These are phyloP conservation scores for Rhizopus microsporus DNA, from an alignment of 371 early-diverging fungal species.

Conservation along the genomic window DNA sequence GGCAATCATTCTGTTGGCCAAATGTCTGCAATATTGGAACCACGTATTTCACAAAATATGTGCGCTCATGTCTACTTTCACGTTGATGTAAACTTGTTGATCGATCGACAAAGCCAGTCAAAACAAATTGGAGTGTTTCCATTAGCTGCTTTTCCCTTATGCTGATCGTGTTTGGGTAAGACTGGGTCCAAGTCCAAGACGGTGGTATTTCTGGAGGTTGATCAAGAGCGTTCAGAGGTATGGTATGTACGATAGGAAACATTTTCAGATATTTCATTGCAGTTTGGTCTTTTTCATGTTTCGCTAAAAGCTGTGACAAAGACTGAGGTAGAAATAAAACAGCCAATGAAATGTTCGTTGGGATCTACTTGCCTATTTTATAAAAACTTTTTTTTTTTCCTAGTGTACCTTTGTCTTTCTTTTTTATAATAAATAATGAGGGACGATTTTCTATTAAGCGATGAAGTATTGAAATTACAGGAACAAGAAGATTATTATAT, in stretches of 20 bases:
- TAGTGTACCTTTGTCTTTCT: slow-evolving; percentile 4
- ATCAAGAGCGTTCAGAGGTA: slow-evolving; percentile 6
- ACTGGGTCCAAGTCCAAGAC: not conserved
- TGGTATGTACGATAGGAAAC: not conserved
- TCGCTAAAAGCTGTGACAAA: too few species aligned
- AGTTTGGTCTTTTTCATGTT: not conserved
- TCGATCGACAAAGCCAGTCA: not conserved
- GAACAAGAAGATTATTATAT: slow-evolving; percentile 62
- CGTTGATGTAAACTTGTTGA: slow-evolving; percentile 7
- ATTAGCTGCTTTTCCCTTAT: slow-evolving; percentile 8
- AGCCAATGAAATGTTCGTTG: too few species aligned
- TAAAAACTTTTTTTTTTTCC: not conserved
- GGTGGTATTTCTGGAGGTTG: not conserved
- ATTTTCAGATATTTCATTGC: too few species aligned
- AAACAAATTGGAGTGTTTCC: not conserved
- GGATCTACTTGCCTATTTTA: not conserved
- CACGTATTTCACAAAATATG: slow-evolving; percentile 8
- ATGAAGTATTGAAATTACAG: slow-evolving; percentile 71
- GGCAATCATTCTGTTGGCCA: slow-evolving; percentile 8
- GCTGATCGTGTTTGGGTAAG: slow-evolving; percentile 1
- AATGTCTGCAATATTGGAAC: slow-evolving; percentile 14
- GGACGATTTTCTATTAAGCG: slow-evolving; percentile 65
- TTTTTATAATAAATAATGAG: slow-evolving; percentile 23
- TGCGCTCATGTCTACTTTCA: not conserved
- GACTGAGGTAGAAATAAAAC: too few species aligned